Evolutionary conservation across 306 rosid genomes (phyloP).

Genomic region (Lagenaria siceraria): DNA sequence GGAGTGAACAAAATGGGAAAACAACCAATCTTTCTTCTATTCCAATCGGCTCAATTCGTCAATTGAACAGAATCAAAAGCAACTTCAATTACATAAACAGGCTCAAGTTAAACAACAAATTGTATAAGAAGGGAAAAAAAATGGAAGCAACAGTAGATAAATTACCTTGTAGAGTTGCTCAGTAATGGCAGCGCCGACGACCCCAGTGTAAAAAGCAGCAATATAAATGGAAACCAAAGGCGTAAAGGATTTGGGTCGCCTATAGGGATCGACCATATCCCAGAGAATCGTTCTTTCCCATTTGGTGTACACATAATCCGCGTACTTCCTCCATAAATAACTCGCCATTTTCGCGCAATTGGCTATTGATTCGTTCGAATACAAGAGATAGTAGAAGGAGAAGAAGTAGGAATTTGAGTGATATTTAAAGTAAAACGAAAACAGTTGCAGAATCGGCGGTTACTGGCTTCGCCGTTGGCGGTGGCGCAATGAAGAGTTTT

Average conservation of each 20-base stretch:
- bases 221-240: constrained; percentile 61
- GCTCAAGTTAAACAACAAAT: background rate
- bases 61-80: background rate
- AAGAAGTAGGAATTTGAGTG: no score
- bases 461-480: background rate
- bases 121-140: background rate
- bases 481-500: background rate
- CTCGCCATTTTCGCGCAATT: constrained; percentile 31
- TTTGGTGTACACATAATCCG: constrained; percentile 67
- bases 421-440: background rate
- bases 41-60: background rate
- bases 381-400: background rate
- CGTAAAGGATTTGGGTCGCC: constrained; percentile 69
- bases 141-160: background rate
- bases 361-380: background rate
- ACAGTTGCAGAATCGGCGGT: background rate
- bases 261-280: constrained; percentile 79
- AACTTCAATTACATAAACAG: background rate
- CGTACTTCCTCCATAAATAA: constrained; percentile 74
- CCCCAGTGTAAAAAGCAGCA: constrained; percentile 80
- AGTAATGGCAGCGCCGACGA: constrained; percentile 70
- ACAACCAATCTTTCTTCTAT: background rate
- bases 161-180: constrained; percentile 90
- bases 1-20: no score
- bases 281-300: constrained; percentile 83